Evolutionary conservation across 2,329 filamentous ascomycete species (phyloP), one percentile per base, ranked within the genome.

Genomic region (Fusarium mundagurra): DNA sequence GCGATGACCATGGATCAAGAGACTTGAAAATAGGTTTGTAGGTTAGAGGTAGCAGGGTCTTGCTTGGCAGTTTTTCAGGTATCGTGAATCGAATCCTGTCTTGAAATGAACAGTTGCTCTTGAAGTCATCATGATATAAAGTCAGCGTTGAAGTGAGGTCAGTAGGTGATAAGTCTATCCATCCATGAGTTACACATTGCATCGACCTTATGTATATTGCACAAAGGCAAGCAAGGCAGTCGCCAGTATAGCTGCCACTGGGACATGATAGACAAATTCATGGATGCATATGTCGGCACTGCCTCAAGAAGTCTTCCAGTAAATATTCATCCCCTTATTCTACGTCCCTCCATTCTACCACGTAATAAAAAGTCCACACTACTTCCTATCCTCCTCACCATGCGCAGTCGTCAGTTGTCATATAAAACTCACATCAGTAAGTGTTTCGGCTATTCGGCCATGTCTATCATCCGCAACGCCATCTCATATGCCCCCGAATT

Each of bases 381-480:
- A 18, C 45, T 47, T 57, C 27, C 57, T 53, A 41, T 64, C 43
- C 54, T 57, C 41, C 29, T 41, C 39, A 54, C 34, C 47, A 53
- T 47, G 51, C 44, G 38, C 59, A 44, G 59, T 68, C 71, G 45
- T 74, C 47, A 65, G 48, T 71, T 69, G 36, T 73, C 67, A 61
- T 71, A 51, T 50, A 64, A 71, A 75, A 50, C 57, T 60, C 55
- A 57, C 64, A 68, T 65, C 67, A 62, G 33, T 51, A 57, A 63
- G 57, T 62, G 51, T 61, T 47, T 54, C 29, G 62, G 67, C 59
- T 45, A 72, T 58, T 59, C 33, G 63, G 75, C 67, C 71, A 69
- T 69, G 69, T 78, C 76, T 78, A 78, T 72, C 73, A 24, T 78
- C 76, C 71, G 47, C 76, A 78, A 78, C 77, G 76, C 76, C 76